Conservation (phyloP, 306 rosid genomes). For the Cucurbita moschata region DNA sequence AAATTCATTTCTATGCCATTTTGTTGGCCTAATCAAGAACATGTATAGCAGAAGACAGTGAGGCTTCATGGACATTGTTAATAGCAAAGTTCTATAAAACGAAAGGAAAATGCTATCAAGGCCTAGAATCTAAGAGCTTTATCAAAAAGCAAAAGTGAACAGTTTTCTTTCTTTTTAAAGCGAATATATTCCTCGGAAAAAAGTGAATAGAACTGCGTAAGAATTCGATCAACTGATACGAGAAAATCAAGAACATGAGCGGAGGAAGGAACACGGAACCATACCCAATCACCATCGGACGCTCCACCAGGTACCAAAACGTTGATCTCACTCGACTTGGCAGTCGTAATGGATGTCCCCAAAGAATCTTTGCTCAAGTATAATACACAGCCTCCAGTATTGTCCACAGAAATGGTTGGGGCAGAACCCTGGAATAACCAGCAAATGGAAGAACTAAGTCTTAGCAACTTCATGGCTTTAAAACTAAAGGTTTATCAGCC, state of each 20-base stretch:
- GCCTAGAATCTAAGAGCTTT: not conserved
- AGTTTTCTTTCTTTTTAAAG: not conserved
- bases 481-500: not conserved
- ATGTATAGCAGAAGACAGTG: not conserved
- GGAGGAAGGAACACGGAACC: constrained; percentile 16
- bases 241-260: not conserved
- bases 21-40: not conserved
- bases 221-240: not conserved
- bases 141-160: not conserved
- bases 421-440: constrained; percentile 57
- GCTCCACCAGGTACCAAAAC: constrained; percentile 66
- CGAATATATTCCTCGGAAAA: not conserved
- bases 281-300: constrained; percentile 86
- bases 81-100: not conserved
- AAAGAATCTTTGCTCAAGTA: constrained; percentile 82
- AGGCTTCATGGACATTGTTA: not conserved
- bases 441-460: constrained; percentile 6
- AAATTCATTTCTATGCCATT: not conserved
- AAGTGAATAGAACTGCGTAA: not conserved
- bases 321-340: constrained; percentile 94
- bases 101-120: not conserved
- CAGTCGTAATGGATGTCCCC: constrained; percentile 66
- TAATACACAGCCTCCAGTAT: constrained; percentile 78
- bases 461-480: constrained; percentile 3
- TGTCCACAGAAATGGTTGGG: constrained; percentile 89